These are phyloP conservation scores for Graphilbum sp. DNA, from an alignment of 2,329 filamentous ascomycete species.

Conservation along the genomic window DNA sequence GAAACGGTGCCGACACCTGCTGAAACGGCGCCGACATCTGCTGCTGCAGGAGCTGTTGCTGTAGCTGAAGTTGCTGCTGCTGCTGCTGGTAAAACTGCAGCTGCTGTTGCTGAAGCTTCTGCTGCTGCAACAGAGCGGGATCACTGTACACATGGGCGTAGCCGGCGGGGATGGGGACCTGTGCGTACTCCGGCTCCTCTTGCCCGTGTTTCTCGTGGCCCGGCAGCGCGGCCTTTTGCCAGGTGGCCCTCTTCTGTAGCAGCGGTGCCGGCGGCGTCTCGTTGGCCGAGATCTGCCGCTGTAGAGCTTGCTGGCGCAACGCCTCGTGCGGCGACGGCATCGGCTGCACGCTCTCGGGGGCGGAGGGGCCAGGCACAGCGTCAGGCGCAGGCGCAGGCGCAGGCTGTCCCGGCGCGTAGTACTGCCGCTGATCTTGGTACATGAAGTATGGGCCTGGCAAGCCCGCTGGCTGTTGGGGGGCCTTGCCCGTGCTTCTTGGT, in stretches of 20 bases:
- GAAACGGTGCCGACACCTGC: too few relatives aligned
- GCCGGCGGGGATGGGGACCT: conserved; percentile 20
- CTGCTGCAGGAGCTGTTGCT: background rate
- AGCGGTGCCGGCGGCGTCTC: background rate
- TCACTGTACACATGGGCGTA: conserved; percentile 22
- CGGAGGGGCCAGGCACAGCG: background rate
- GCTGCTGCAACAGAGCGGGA: conserved; percentile 14
- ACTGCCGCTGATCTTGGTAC: conserved; percentile 6
- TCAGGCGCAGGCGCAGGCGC: too few relatives aligned
- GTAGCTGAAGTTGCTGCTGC: conserved; percentile 1
- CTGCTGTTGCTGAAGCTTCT: conserved; percentile 9
- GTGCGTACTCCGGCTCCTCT: conserved; percentile 19
- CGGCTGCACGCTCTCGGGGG: too few relatives aligned
- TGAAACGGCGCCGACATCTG: too few relatives aligned
- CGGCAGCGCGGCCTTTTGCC: background rate
- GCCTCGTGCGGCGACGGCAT: background rate
- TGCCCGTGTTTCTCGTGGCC: background rate
- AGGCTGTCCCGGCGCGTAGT: background rate
- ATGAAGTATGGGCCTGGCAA: conserved; percentile 2
- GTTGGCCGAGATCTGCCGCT: conserved; percentile 6
- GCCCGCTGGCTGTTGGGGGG: background rate
- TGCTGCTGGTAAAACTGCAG: conserved; percentile 1
- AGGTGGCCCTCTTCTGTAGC: background rate
- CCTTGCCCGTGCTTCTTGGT: too few relatives aligned
- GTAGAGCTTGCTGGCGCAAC: conserved; percentile 3